These are phyloP conservation scores for Guyanaporus albipodus DNA, from an alignment of 768 basidiomycete species.

Conservation along the genomic window DNA sequence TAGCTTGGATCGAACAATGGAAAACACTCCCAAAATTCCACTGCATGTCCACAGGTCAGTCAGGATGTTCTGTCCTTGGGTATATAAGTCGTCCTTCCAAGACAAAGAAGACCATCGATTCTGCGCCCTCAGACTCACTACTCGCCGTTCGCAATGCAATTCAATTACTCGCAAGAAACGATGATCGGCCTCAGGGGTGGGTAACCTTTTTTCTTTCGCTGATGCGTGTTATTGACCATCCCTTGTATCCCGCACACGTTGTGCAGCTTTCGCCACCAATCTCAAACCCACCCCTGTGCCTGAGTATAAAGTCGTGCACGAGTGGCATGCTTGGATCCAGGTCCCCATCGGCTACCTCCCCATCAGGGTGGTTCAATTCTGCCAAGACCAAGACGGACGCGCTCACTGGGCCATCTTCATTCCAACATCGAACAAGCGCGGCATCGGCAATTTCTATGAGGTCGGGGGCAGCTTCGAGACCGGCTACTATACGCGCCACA, in stretches of 20 bases:
- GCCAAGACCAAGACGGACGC: slow-evolving; percentile 1
- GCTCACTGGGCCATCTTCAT: slow-evolving; percentile 13
- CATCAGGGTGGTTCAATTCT: slow-evolving; percentile 17
- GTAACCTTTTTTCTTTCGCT: background rate
- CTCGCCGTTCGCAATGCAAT: slow-evolving; percentile 2
- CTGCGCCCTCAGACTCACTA: background rate
- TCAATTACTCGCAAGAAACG: slow-evolving; percentile 4
- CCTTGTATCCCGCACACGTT: background rate
- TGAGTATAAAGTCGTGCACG: slow-evolving; percentile 11
- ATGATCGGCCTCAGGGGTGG: slow-evolving; percentile 3
- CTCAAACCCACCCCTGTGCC: background rate
- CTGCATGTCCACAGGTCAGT: slow-evolving; percentile 4
- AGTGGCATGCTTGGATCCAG: background rate
- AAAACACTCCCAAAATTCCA: too few species aligned
- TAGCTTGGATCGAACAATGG: too few species aligned
- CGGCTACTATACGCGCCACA: background rate
- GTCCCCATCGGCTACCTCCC: slow-evolving; percentile 14
- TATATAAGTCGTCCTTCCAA: slow-evolving; percentile 8
- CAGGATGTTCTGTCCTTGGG: background rate
- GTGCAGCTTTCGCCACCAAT: slow-evolving; percentile 6
- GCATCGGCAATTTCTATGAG: slow-evolving; percentile 10
- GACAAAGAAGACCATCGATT: slow-evolving; percentile 1
- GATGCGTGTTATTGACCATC: background rate
- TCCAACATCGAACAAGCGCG: slow-evolving; percentile 2
- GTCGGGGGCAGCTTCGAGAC: slow-evolving; percentile 3